These are phyloP conservation scores for Xylariaceae sp. DNA, from an alignment of 2,329 filamentous ascomycete genomes.

Conservation along the genomic window DNA sequence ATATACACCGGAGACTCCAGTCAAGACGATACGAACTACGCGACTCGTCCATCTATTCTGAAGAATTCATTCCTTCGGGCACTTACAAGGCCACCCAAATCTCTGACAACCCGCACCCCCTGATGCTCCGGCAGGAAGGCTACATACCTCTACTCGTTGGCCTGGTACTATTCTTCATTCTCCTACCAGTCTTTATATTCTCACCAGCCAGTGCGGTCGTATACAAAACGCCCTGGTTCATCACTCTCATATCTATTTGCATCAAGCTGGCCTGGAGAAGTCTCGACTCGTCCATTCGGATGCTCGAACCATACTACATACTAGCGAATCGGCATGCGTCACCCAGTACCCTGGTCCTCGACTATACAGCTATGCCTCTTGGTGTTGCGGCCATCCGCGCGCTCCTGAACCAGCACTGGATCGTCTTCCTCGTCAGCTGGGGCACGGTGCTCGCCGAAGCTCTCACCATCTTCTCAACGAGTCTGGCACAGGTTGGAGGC, in stretches of 20 bases:
- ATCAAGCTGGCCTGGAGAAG: constrained; percentile 65
- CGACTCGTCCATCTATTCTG: constrained; percentile 65
- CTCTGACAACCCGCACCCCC: constrained; percentile 59
- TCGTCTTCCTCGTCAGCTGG: constrained; percentile 64
- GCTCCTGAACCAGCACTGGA: constrained; percentile 56
- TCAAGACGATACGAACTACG: constrained; percentile 60
- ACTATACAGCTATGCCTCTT: constrained; percentile 69
- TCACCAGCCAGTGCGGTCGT: constrained; percentile 49
- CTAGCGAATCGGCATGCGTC: constrained; percentile 61
- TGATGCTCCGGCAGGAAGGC: constrained; percentile 59
- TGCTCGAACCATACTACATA: constrained; percentile 71
- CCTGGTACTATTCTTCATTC: constrained; percentile 50
- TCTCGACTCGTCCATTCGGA: constrained; percentile 63
- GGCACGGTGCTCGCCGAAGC: constrained; percentile 70
- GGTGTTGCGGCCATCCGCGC: constrained; percentile 59
- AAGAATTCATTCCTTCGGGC: constrained; percentile 45
- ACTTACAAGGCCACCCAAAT: constrained; percentile 46
- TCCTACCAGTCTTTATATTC: constrained; percentile 61
- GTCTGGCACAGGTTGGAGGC: constrained; percentile 60
- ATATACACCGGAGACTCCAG: constrained; percentile 63
- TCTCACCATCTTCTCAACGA: constrained; percentile 62
- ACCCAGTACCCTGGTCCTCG: constrained; percentile 60
- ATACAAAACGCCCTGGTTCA: constrained; percentile 58
- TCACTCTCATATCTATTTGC: constrained; percentile 60
- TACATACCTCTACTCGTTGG: constrained; percentile 56